These are phyloP conservation scores for Coemansia sp. DNA, from an alignment of 192 early-diverging fungal genomes.

Conservation along the genomic window DNA sequence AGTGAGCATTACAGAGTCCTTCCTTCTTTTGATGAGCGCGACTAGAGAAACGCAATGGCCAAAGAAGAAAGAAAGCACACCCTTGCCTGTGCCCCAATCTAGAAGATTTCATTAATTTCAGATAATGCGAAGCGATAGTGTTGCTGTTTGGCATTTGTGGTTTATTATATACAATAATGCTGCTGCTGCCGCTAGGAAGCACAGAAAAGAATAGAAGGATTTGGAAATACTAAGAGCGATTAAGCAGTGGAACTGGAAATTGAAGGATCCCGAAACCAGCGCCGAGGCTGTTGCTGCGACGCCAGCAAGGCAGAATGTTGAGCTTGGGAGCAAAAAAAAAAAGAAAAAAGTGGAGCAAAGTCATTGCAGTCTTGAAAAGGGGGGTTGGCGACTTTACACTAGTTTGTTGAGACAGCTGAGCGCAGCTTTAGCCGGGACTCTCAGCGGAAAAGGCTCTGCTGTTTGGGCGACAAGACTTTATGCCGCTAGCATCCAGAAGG, in stretches of 20 bases:
- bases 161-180: not conserved
- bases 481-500: no score
- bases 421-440: no score
- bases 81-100: not conserved
- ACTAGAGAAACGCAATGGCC: not conserved
- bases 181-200: not conserved
- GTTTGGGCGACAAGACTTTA: no score
- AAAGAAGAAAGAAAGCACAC: not conserved
- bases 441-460: no score
- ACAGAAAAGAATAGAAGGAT: not conserved
- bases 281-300: not conserved
- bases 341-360: not conserved
- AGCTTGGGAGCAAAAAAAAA: not conserved
- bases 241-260: not conserved
- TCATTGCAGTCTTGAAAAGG: not conserved
- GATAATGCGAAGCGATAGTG: not conserved
- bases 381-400: no score
- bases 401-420: no score
- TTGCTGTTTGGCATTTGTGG: not conserved
- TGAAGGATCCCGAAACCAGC: not conserved
- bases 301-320: not conserved
- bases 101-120: not conserved
- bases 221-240: not conserved
- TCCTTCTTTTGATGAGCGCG: not conserved
- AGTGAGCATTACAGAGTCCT: not conserved